Conservation (phyloP, 345 rosid genomes). For the Atalantia buxifolia region DNA sequence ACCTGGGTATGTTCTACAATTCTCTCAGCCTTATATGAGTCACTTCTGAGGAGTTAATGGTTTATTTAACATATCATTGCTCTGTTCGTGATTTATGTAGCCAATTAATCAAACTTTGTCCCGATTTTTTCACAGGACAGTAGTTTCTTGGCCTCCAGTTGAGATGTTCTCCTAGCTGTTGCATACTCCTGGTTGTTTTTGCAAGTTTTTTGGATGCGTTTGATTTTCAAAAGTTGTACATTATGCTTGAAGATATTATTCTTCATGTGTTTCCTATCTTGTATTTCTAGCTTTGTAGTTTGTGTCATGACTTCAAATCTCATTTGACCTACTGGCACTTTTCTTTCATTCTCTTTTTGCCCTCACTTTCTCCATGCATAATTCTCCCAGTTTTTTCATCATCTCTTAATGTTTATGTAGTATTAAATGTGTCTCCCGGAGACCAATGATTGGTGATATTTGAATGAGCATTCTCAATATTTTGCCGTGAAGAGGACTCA, state of each 20-base stretch:
- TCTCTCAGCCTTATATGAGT: neutral
- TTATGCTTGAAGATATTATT: no score
- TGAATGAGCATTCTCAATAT: neutral
- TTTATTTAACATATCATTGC: neutral
- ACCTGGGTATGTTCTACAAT: neutral
- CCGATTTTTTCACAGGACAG: neutral
- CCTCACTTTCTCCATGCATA: neutral
- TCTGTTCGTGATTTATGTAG: neutral
- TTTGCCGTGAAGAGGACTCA: neutral
- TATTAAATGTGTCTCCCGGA: neutral
- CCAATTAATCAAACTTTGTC: neutral
- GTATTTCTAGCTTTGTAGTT: neutral
- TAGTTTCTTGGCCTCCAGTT: neutral
- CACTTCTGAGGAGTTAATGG: neutral
- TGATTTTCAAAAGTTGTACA: neutral
- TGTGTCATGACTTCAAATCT: neutral
- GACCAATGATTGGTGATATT: neutral
- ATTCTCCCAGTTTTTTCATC: neutral
- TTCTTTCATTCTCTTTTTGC: neutral
- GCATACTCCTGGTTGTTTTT: neutral
- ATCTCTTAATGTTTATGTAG: neutral
- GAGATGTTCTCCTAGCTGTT: neutral
- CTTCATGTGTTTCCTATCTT: neutral
- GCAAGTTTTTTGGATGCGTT: neutral
- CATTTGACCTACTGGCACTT: neutral